Conservation (phyloP, 2,329 filamentous ascomycete species). For the Thermochaetoides dissita region DNA sequence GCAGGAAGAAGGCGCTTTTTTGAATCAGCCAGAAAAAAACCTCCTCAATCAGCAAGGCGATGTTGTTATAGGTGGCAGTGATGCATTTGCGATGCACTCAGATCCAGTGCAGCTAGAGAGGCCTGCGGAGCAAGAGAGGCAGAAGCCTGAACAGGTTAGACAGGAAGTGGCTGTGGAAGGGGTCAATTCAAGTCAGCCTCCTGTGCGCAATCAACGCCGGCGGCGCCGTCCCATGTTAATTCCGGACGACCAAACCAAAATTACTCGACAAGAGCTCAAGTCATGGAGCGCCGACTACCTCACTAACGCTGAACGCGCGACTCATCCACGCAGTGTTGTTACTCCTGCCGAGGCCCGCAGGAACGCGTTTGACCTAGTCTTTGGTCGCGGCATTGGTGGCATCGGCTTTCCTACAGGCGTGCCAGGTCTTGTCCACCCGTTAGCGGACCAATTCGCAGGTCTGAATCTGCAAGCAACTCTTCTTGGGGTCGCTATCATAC, state of each 20-base stretch:
- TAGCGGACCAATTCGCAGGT: constrained; percentile 34
- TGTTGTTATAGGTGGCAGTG: too few relatives aligned
- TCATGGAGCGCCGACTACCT: constrained; percentile 31
- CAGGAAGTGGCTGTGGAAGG: constrained; percentile 3
- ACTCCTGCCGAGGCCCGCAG: constrained; percentile 26
- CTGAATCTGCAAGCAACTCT: constrained; percentile 25
- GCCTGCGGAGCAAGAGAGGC: too few relatives aligned
- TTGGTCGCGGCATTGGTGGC: constrained; percentile 25
- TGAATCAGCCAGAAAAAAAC: too few relatives aligned
- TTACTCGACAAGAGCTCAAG: constrained; percentile 25
- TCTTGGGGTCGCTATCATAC: constrained; percentile 19
- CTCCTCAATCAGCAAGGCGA: too few relatives aligned
- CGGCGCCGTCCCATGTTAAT: constrained; percentile 17
- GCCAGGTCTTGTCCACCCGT: constrained; percentile 25
- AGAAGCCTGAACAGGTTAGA: neutral
- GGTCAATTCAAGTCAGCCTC: constrained; percentile 10
- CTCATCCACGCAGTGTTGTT: constrained; percentile 15
- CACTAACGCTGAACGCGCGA: constrained; percentile 37
- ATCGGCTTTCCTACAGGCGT: constrained; percentile 22
- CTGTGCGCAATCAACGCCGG: constrained; percentile 12
- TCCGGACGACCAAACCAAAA: constrained; percentile 20
- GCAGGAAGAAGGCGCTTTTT: constrained; percentile 3
- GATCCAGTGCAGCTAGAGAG: too few relatives aligned
- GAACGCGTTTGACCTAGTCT: constrained; percentile 26
- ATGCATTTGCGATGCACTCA: too few relatives aligned